These are phyloP conservation scores for Phytophthora nicotianae DNA, from an alignment of 352 stramenopile species.

Conservation along the genomic window DNA sequence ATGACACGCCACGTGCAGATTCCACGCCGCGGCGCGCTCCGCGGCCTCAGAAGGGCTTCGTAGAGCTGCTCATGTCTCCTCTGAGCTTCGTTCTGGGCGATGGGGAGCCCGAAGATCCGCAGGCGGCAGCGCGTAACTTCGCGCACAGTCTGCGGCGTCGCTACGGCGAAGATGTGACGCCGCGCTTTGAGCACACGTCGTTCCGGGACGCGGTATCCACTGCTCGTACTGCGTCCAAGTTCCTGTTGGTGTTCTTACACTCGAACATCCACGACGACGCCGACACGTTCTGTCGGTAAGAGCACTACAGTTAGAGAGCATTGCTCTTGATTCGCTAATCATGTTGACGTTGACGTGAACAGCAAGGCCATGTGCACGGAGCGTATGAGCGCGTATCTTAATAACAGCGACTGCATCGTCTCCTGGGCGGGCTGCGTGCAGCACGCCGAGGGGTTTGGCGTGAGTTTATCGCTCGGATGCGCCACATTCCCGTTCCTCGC, in stretches of 20 bases:
- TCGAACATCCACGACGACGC: slow-evolving; percentile 86
- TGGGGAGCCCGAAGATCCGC: slow-evolving; percentile 68
- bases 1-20: slow-evolving; percentile 1
- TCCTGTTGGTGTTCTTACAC: slow-evolving; percentile 84
- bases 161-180: slow-evolving; percentile 60
- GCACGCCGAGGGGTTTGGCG: slow-evolving; percentile 77
- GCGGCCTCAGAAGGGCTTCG: slow-evolving; percentile 60
- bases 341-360: slow-evolving; percentile 18
- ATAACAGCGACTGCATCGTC: slow-evolving; percentile 84
- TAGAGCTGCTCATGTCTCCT: slow-evolving; percentile 78
- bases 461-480: slow-evolving; percentile 84
- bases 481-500: slow-evolving; percentile 83
- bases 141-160: slow-evolving; percentile 54
- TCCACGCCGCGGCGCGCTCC: slow-evolving; percentile 6
- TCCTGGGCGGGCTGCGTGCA: slow-evolving; percentile 85
- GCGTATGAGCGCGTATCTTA: slow-evolving; percentile 70
- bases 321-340: slow-evolving; percentile 7
- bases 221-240: slow-evolving; percentile 81
- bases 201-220: slow-evolving; percentile 85
- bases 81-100: slow-evolving; percentile 79
- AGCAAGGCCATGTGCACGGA: slow-evolving; percentile 75
- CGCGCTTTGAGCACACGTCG: slow-evolving; percentile 80
- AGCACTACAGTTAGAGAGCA: slow-evolving; percentile 24
- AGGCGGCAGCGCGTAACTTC: slow-evolving; percentile 61
- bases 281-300: slow-evolving; percentile 72